These are phyloP conservation scores for Baeospora myosura DNA, from an alignment of 1,284 basidiomycete genomes.

Conservation along the genomic window DNA sequence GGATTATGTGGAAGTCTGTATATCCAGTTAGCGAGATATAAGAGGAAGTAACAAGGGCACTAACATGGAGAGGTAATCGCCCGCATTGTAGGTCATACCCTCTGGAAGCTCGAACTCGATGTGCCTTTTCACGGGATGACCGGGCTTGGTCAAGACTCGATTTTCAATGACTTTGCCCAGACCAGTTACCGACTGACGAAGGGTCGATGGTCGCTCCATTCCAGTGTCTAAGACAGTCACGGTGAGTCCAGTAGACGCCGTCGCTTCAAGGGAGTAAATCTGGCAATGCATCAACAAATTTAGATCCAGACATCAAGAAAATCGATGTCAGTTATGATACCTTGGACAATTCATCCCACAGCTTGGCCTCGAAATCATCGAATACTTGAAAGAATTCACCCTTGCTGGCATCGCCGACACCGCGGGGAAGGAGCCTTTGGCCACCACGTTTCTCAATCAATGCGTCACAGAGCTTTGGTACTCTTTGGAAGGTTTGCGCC, in stretches of 20 bases:
- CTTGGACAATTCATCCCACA: conserved; percentile 33
- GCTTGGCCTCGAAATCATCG: conserved; percentile 34
- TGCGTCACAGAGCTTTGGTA: conserved; percentile 38
- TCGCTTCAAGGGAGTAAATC: too few species aligned
- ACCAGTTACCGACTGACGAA: conserved; percentile 33
- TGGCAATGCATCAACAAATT: background rate
- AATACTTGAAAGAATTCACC: conserved; percentile 39
- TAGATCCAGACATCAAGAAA: too few species aligned
- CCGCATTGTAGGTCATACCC: conserved; percentile 32
- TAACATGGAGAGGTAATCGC: conserved; percentile 45
- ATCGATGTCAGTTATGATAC: too few species aligned
- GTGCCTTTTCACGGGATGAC: conserved; percentile 35
- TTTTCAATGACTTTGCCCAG: conserved; percentile 35
- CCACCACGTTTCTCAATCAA: conserved; percentile 32
- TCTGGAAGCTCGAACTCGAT: conserved; percentile 40
- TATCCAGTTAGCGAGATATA: background rate
- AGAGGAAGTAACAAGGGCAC: conserved; percentile 6
- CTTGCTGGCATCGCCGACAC: conserved; percentile 36
- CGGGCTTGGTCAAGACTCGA: conserved; percentile 30
- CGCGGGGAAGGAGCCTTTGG: conserved; percentile 31
- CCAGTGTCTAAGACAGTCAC: conserved; percentile 28
- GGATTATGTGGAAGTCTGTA: conserved; percentile 36
- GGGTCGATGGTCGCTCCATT: conserved; percentile 27
- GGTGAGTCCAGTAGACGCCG: conserved; percentile 18
- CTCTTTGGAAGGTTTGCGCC: conserved; percentile 44